phyloP scores from a whole-genome alignment of 805 yeast species.

The Ogataea ramenticola region DNA sequence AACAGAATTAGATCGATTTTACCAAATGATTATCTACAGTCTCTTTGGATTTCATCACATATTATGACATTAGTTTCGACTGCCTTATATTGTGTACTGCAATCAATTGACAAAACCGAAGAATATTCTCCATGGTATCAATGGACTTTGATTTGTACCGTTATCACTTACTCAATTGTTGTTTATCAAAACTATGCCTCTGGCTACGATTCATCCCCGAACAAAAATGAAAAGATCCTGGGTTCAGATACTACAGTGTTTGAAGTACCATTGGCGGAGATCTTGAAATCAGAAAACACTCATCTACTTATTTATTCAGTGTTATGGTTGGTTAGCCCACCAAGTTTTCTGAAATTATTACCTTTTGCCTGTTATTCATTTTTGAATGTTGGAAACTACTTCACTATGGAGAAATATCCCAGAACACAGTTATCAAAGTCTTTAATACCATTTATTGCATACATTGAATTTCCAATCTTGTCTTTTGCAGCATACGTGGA shows the following conservation, averaged over 20 bases:
- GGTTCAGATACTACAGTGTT: constrained; percentile 1
- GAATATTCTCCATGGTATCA: constrained; percentile 14
- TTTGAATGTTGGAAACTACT: constrained; percentile 29
- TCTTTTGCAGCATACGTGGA: constrained; percentile 32
- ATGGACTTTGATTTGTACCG: constrained; percentile 15
- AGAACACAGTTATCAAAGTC: constrained; percentile 24
- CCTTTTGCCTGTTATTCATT: constrained; percentile 36
- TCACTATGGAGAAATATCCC: constrained; percentile 28
- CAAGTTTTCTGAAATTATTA: constrained; percentile 26
- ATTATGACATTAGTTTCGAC: constrained; percentile 13
- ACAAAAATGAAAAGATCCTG: neutral
- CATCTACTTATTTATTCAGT: constrained; percentile 29
- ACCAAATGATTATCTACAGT: constrained; percentile 12
- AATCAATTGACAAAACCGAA: neutral
- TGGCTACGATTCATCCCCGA: neutral
- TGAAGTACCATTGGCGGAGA: constrained; percentile 24
- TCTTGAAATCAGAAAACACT: constrained; percentile 33
- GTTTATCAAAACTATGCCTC: constrained; percentile 18
- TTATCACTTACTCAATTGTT: constrained; percentile 22
- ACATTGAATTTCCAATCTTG: constrained; percentile 30
- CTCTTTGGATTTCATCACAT: constrained; percentile 17
- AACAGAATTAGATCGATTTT: neutral
- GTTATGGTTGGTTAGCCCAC: constrained; percentile 30
- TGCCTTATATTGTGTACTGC: constrained; percentile 6
- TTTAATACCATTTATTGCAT: constrained; percentile 28